These are phyloP conservation scores for Trametes versicolor DNA, from an alignment of 1,284 basidiomycete species.

Conservation along the genomic window DNA sequence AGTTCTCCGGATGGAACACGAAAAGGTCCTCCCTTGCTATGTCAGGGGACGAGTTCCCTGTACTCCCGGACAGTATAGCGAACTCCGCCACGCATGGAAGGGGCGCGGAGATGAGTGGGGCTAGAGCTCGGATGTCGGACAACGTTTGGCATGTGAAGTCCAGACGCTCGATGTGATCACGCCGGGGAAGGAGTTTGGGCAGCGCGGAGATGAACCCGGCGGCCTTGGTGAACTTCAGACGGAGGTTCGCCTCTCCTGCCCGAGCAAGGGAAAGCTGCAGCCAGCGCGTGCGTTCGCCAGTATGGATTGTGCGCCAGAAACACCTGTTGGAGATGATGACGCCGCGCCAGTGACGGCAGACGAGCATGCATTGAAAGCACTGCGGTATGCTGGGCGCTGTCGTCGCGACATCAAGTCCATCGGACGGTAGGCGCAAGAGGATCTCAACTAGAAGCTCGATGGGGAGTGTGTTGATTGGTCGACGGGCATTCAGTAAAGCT, in stretches of 20 bases:
- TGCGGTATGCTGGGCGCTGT: not conserved
- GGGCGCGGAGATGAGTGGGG: not conserved
- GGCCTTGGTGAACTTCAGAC: not conserved
- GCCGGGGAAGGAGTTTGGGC: not conserved
- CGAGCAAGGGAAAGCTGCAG: not conserved
- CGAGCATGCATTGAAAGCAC: not conserved
- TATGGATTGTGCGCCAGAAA: conserved; percentile 3
- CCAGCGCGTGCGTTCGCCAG: not conserved
- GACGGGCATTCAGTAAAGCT: not conserved
- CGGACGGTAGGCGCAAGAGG: not conserved
- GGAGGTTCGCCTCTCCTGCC: not conserved
- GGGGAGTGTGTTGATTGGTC: conserved; percentile 4
- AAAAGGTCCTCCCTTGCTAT: not conserved
- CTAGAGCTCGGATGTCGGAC: not conserved
- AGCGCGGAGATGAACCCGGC: not conserved
- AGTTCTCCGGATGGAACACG: not conserved
- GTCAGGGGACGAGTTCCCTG: not conserved
- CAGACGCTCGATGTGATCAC: not conserved
- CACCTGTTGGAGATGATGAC: not conserved
- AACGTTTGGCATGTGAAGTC: not conserved
- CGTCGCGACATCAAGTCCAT: not conserved
- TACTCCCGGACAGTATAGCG: not conserved
- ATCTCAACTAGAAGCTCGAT: conserved; percentile 3
- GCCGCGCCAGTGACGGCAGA: not conserved
- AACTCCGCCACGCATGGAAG: conserved; percentile 2